Evolutionary conservation across 495 filamentous ascomycete genomes (phyloP).

Genomic region (Aspergillus egyptiacus): DNA sequence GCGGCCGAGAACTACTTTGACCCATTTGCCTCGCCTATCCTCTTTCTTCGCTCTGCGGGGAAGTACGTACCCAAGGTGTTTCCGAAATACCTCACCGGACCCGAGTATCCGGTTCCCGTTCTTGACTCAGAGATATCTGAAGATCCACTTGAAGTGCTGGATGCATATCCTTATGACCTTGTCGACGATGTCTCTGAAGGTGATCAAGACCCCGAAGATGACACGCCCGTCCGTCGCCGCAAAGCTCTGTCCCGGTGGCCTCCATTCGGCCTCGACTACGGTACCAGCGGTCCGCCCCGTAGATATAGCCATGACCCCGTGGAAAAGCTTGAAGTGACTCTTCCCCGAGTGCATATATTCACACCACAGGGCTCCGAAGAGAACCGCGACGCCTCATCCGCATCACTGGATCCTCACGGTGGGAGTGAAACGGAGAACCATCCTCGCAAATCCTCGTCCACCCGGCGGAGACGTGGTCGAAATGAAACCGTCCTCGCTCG

Average conservation of each 20-base stretch:
- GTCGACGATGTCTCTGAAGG: neutral
- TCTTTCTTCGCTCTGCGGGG: constrained; percentile 50
- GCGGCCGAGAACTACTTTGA: constrained; percentile 49
- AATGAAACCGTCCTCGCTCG: constrained; percentile 22
- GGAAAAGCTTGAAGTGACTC: constrained; percentile 23
- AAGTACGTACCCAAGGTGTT: constrained; percentile 32
- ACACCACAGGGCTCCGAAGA: neutral
- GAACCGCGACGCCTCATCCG: neutral
- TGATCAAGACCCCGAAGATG: neutral
- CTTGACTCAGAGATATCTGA: constrained; percentile 11
- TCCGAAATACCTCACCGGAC: constrained; percentile 31
- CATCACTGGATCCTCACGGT: no score
- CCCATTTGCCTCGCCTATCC: constrained; percentile 53
- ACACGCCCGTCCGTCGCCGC: constrained; percentile 23
- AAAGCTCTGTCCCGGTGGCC: constrained; percentile 39
- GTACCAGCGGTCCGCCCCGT: constrained; percentile 13
- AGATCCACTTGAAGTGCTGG: neutral
- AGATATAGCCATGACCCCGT: constrained; percentile 17
- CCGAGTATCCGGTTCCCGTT: constrained; percentile 33
- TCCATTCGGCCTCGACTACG: constrained; percentile 36
- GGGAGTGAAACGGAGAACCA: no score
- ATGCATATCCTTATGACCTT: neutral
- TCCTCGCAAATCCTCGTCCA: no score
- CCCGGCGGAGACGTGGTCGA: neutral
- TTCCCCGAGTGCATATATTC: constrained; percentile 33